Base-by-base conservation (phyloP, 2,329 filamentous ascomycete species). In the Verticillium alfalfae region DNA sequence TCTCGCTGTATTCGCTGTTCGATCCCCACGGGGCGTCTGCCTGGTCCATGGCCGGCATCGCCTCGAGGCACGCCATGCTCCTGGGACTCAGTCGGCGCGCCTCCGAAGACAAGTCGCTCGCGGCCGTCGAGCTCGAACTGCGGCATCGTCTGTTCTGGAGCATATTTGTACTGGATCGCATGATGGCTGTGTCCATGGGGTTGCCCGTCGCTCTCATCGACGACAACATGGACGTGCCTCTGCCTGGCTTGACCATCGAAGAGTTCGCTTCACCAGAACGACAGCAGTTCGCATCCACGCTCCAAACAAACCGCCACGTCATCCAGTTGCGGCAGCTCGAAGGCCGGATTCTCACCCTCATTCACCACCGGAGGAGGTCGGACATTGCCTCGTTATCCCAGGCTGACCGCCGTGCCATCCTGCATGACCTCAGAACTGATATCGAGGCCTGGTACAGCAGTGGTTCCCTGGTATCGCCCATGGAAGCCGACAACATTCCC, bases 391-490 rank as follows among this genome's bases (percentile, higher is more conserved):
- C 68, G 2, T 65, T 76, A 31, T 67, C 69, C 0, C 69, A 70
- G 8, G 63, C 70, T 3, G 75, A 76, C 60, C 68, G 73, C 3
- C 69, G 70, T 10, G 67, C 72, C 37, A 67, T 75, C 7, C 57
- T 75, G 2, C 70, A 71, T 45, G 69, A 69, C 22, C 70, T 79
- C 34, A 71, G 76, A n/a, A 68, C 73, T n/a, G 72, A 77, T 34
- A 78, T 81, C 22, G 78, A 80, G 60, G 73, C 79, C 62, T 80
- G 79, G 77, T 80, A 80, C 63, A 79, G 73, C 61, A 76, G 73
- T 37, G 78, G 78, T 1, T 81, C 77, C 56, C 72, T 80, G 5
- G 70, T 80, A 61, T 77, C 75, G 5, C 75, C 76, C 1, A 70
- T 74, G 57, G 76, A 79, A 56, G 70, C 73, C 1, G 78, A 80